phyloP scores from a whole-genome alignment of 2,329 filamentous ascomycete genomes.

The Pseudocercospora musae region DNA sequence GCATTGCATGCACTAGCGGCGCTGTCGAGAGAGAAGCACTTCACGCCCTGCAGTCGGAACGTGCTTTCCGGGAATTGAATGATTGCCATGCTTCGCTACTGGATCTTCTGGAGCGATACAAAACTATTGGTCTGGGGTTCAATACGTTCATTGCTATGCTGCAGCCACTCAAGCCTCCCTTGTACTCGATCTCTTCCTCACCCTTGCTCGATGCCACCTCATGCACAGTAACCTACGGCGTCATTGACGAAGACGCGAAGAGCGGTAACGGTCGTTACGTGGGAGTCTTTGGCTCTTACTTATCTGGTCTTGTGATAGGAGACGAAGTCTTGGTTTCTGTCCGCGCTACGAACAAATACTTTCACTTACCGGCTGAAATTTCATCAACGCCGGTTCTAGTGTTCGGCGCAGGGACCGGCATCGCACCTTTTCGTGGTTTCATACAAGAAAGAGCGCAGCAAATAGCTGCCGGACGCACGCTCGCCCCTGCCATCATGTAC shows the following conservation, averaged over 20 bases:
- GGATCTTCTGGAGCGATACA: neutral
- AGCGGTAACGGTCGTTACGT: constrained; percentile 35
- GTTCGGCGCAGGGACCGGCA: constrained; percentile 65
- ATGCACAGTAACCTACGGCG: constrained; percentile 60
- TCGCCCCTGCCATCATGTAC: constrained; percentile 62
- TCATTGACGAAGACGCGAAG: constrained; percentile 37
- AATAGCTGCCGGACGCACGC: constrained; percentile 45
- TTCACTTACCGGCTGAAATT: neutral
- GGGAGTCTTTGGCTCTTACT: constrained; percentile 44
- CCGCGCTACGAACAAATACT: neutral
- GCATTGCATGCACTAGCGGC: constrained; percentile 36
- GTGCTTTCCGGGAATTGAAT: neutral
- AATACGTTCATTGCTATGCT: constrained; percentile 68
- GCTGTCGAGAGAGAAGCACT: neutral
- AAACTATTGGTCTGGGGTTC: constrained; percentile 59
- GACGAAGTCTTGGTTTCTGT: neutral
- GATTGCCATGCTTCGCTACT: neutral
- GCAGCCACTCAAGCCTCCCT: constrained; percentile 62
- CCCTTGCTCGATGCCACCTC: constrained; percentile 26
- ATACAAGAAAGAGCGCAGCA: constrained; percentile 73
- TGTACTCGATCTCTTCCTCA: constrained; percentile 35
- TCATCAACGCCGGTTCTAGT: constrained; percentile 35
- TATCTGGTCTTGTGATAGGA: constrained; percentile 34
- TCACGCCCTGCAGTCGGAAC: neutral
- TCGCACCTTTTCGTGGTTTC: constrained; percentile 97